Base-by-base conservation (phyloP, 306 rosid species). In the Dalbergia oliveri region DNA sequence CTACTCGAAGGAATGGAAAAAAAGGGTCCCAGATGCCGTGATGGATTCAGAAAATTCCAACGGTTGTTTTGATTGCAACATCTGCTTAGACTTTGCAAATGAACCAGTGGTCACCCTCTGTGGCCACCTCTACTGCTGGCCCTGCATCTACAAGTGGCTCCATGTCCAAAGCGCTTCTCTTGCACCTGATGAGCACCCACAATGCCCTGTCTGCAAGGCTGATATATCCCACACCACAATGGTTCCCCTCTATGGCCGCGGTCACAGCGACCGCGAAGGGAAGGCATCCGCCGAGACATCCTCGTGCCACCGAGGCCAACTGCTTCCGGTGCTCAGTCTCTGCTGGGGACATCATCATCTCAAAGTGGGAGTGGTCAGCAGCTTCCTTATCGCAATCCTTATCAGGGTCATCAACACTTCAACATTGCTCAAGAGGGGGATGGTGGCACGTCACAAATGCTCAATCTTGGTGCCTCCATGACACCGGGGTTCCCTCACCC, bases 121-220 rank as follows among this genome's bases (percentile, higher is more conserved):
- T 35, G 99, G 99, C 50, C 99, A 95, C 88, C 91, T 95, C 11
- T 95, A 88, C 80, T 95, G 99, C 84, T 95, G 99, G 98, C 95
- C 97, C 23, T 95, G 99, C 88, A 93, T 95, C 88, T 95, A 91
- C 87, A 84, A 86, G 73, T 93, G 98, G 98, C 98, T 93, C 37
- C 89, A 82, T 53, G 83, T 95, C 81, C 98, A 93, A 78, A 91
- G 97, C 56, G 87, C 91, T 61, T 87, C 98, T 63, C 94, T 91
- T 66, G 91, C 88, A 65, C 71, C 89, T 1, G 96, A 93, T 54
- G 97, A 93, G 87, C 94, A 73, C 60, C 96, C 97, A 4, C 98
- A 91, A 53, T 95, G 99, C 89, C 98, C 99, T 10, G 99, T 95
- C 69, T 95, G 99, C 87, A 93, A 93, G 85, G 96, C 93, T 47